Evolutionary conservation across 345 rosid genomes (phyloP), one percentile per base, ranked within the genome.

Genomic region (Turritis glabra): DNA sequence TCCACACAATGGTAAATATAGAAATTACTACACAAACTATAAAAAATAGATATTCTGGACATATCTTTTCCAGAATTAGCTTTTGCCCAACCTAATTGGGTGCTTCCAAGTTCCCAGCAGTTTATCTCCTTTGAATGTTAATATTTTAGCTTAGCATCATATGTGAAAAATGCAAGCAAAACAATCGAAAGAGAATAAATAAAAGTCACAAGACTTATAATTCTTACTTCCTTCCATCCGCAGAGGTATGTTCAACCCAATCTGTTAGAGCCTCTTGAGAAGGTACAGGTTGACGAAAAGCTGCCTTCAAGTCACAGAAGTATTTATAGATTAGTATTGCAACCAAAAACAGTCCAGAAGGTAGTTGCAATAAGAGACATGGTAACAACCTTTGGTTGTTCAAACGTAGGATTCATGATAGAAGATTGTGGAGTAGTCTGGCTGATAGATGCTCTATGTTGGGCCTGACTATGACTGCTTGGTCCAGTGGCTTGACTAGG

Each of bases 241-340:
- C 83, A 81, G 94, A 85, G 30, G 80, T 72, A 80, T 95, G 99
- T 82, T 92, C 97, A 70, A 82, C 81, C 99, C 99, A 95, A 70
- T 92, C 92, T 54, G 86, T 82, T 69, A 56, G 67, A 47, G 72
- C 80, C 75, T 64, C 85, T 71, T 75, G 83, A 32, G 74, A 43
- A 51, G 87, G 77, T 64, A 76, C 82, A 60, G 79, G 85, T 68
- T 73, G 73, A 33, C 29, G 21, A 53, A 37, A 54, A 61, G 46
- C 71, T 18, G 40, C 60, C 81, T 79, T 44, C 30, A 63, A 78
- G 59, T 32, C n/a, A 44, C 67, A 58, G 23, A 72, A 33, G 59
- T 30, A 57, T 3, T 37, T 27, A 56, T 65, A 48, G 10, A 50
- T 65, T 41, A 66, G 60, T 29, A 48, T 23, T 72, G 69, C 22